phyloP scores from a whole-genome alignment of 768 basidiomycete species.

The Pholiota molesta region DNA sequence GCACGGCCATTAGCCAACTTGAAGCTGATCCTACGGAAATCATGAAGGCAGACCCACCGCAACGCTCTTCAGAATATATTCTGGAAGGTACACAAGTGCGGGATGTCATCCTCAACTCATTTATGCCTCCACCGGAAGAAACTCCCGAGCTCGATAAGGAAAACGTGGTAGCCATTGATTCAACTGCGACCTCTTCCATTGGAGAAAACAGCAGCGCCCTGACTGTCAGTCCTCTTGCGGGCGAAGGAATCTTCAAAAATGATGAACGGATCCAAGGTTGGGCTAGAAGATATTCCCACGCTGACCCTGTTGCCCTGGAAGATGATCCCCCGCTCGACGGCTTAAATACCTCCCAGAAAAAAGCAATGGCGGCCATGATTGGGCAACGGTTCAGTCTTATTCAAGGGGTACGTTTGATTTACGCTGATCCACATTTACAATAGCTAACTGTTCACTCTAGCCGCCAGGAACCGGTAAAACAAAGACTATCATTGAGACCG shows the following conservation, averaged over 20 bases:
- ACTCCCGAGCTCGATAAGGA: slow-evolving; percentile 33
- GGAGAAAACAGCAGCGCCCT: slow-evolving; percentile 25
- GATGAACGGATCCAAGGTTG: slow-evolving; percentile 84
- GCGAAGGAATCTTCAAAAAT: slow-evolving; percentile 56
- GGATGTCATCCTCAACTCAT: slow-evolving; percentile 69
- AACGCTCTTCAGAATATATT: slow-evolving; percentile 49
- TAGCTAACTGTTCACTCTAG: slow-evolving; percentile 37
- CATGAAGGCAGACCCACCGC: slow-evolving; percentile 31
- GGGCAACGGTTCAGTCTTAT: slow-evolving; percentile 78
- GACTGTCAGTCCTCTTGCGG: slow-evolving; percentile 31
- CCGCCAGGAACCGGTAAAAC: slow-evolving; percentile 95
- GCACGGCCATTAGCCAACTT: slow-evolving; percentile 60
- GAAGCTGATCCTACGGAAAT: slow-evolving; percentile 52
- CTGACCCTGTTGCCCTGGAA: slow-evolving; percentile 64
- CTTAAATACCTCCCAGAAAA: slow-evolving; percentile 77
- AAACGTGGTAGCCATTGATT: slow-evolving; percentile 37
- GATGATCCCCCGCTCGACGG: slow-evolving; percentile 73
- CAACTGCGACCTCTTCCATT: slow-evolving; percentile 29
- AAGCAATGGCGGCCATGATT: slow-evolving; percentile 87
- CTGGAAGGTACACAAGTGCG: slow-evolving; percentile 74
- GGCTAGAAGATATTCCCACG: slow-evolving; percentile 66
- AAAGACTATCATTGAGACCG: slow-evolving; percentile 85
- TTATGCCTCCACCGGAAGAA: slow-evolving; percentile 31
- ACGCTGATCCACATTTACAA: not conserved
- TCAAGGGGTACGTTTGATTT: slow-evolving; percentile 69